Evolutionary conservation across 1,139 yeast genomes (phyloP).

Genomic region (Geotrichum restrictum): DNA sequence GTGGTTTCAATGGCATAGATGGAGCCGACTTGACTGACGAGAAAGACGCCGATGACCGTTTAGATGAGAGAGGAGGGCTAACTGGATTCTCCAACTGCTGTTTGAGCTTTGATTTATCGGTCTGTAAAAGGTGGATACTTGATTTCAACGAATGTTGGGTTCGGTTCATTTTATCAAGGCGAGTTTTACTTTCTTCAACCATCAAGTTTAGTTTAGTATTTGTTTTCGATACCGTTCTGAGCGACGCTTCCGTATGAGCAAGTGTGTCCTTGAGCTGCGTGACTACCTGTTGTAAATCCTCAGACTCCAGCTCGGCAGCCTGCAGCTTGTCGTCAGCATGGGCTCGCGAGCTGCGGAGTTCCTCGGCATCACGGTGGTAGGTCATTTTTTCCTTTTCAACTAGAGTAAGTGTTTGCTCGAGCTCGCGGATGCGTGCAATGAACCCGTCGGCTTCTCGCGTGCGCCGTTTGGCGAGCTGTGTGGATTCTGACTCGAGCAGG

Average conservation of each 20-base stretch:
- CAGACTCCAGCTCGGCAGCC: slow-evolving; percentile 33
- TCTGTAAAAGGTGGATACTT: slow-evolving; percentile 18
- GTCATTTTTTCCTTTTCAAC: slow-evolving; percentile 33
- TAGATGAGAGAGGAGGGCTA: background rate
- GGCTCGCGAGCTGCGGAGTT: slow-evolving; percentile 28
- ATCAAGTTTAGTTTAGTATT: slow-evolving; percentile 12
- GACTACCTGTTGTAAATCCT: slow-evolving; percentile 28
- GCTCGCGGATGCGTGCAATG: slow-evolving; percentile 32
- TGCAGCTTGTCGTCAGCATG: slow-evolving; percentile 30
- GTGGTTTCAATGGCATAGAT: background rate
- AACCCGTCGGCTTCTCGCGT: slow-evolving; percentile 46
- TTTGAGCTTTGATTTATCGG: slow-evolving; percentile 15
- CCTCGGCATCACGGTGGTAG: slow-evolving; percentile 27
- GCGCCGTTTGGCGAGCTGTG: slow-evolving; percentile 48
- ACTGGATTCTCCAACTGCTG: slow-evolving; percentile 9
- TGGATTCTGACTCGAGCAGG: slow-evolving; percentile 53
- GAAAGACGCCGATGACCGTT: background rate
- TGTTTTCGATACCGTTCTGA: slow-evolving; percentile 17
- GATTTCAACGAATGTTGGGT: slow-evolving; percentile 19
- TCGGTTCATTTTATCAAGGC: slow-evolving; percentile 15
- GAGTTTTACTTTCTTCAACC: slow-evolving; percentile 20
- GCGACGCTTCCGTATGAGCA: slow-evolving; percentile 30
- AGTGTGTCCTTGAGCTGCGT: slow-evolving; percentile 30
- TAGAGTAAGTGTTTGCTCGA: slow-evolving; percentile 33
- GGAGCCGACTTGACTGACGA: background rate